Percentiles rank a stretch among this genome's conserved stretches.
These are phyloP conservation scores for Neonectria magnoliae DNA, from an alignment of 2,329 filamentous ascomycete genomes.

Conservation along the genomic window DNA sequence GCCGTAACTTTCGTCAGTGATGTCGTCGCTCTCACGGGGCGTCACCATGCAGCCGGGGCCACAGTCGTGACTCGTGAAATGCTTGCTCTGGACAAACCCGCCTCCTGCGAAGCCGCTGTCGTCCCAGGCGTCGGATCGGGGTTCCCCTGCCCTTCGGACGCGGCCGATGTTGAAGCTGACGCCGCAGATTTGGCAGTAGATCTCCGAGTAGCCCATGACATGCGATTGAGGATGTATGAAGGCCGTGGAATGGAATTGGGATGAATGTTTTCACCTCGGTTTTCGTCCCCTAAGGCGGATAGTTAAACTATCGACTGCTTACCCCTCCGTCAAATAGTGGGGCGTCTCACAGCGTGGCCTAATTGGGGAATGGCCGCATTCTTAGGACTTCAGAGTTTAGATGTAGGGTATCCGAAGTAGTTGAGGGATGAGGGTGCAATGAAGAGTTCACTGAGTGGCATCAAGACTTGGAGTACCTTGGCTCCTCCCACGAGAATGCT, in stretches of 20 bases:
- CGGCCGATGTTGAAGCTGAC: conserved; percentile 45
- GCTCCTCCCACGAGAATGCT: too few relatives aligned
- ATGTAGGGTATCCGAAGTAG: background rate
- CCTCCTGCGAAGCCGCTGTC: background rate
- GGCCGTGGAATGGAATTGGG: too few relatives aligned
- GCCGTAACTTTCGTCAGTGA: accelerated
- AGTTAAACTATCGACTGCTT: background rate
- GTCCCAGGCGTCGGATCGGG: conserved; percentile 30
- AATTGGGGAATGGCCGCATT: background rate
- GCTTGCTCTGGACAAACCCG: conserved; percentile 13
- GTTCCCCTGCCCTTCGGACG: conserved; percentile 33
- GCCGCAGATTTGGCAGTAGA: conserved; percentile 41
- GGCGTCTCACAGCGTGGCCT: background rate
- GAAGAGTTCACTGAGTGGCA: background rate
- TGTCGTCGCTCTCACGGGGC: background rate
- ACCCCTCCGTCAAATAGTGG: background rate
- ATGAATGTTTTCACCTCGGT: too few relatives aligned
- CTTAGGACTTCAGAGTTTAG: too few relatives aligned
- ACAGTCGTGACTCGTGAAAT: background rate
- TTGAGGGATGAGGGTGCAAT: background rate
- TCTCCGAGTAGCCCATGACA: conserved; percentile 26
- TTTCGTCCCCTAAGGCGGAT: too few relatives aligned
- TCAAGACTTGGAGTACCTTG: too few relatives aligned
- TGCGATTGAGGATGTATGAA: background rate
- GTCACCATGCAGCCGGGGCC: background rate